These are phyloP conservation scores for Cystobasidiaceae sp. DNA, from an alignment of 1,284 basidiomycete genomes.

Conservation along the genomic window DNA sequence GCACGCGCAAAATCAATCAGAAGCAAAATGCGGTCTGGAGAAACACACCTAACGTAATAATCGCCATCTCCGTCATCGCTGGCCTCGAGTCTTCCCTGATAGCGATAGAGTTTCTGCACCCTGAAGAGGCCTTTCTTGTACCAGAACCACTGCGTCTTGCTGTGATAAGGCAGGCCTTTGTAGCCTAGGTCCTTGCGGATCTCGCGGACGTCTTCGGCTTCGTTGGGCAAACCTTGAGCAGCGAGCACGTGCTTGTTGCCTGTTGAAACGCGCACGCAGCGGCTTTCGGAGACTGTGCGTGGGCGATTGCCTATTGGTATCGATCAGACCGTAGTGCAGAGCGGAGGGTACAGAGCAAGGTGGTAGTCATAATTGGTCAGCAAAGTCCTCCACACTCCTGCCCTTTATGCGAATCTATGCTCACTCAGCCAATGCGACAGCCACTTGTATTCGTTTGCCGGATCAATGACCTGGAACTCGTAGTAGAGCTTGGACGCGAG, in stretches of 20 bases:
- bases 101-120: not conserved
- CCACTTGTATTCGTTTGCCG: not conserved
- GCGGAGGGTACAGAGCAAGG: too few relatives aligned
- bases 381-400: too few relatives aligned
- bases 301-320: not conserved
- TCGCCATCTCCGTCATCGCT: not conserved
- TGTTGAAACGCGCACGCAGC: not conserved
- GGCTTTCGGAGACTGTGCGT: not conserved
- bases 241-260: not conserved
- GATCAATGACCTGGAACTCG: not conserved
- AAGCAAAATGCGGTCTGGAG: not conserved
- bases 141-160: not conserved
- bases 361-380: not conserved
- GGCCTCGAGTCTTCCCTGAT: not conserved
- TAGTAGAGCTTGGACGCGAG: not conserved
- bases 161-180: not conserved
- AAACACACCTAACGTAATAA: not conserved
- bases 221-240: not conserved
- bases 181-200: conserved; percentile 4
- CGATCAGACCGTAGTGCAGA: too few relatives aligned
- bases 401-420: too few relatives aligned
- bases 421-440: not conserved
- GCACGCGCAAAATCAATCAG: not conserved
- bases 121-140: not conserved
- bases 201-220: not conserved